These are phyloP conservation scores for Avena eriantha DNA, from an alignment of 176 grass and related monocot species.

Conservation along the genomic window DNA sequence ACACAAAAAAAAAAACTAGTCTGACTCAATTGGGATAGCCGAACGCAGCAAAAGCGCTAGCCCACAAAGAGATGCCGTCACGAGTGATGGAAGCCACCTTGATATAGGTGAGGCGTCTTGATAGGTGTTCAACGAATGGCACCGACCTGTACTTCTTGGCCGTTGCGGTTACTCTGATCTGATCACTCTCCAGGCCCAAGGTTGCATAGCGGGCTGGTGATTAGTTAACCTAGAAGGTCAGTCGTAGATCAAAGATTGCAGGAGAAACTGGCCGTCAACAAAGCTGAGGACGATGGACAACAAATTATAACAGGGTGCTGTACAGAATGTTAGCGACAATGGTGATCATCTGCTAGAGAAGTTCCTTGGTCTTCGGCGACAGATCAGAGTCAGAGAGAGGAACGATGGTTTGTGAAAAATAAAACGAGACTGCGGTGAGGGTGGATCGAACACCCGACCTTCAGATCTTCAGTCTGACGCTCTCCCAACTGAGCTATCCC, in stretches of 20 bases:
- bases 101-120: too few relatives aligned
- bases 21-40: too few relatives aligned
- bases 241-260: background rate
- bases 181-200: background rate
- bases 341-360: background rate
- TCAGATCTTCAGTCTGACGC: constrained; percentile 98
- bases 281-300: background rate
- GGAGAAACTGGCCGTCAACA: background rate
- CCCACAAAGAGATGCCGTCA: too few relatives aligned
- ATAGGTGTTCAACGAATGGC: background rate
- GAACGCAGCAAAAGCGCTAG: too few relatives aligned
- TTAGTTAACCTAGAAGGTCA: background rate
- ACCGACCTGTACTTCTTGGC: background rate
- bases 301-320: background rate
- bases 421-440: constrained; percentile 54
- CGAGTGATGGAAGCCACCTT: too few relatives aligned
- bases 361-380: background rate
- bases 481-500: constrained; percentile 99
- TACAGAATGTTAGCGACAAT: background rate
- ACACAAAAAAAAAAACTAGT: too few relatives aligned
- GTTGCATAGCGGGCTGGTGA: background rate
- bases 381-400: background rate
- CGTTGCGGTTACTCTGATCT: background rate
- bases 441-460: constrained; percentile 97
- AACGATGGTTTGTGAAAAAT: background rate